Evolutionary conservation across 225 moss, liverwort and hornwort species (phyloP), one percentile per base, ranked within the genome.

Genomic region (Straminergon stramineum): DNA sequence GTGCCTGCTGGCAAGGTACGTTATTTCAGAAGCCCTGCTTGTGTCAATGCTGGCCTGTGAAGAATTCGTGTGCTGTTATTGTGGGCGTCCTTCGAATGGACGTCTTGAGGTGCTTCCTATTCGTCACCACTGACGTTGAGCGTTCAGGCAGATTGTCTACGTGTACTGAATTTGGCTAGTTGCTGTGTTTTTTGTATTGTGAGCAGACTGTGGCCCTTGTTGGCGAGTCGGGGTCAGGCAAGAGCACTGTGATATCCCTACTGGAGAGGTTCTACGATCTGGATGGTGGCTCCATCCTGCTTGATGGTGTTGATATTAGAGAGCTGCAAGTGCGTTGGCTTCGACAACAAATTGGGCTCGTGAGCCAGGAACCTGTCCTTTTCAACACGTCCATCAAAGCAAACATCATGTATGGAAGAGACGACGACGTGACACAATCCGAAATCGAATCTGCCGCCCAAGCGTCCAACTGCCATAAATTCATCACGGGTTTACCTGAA

Each of bases 261-360:
- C 88, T 93, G 13, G 89, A 95, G 88, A 91, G 93, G 62, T 93
- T 95, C 90, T 93, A 93, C 48, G 90, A 95, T 64, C 39, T 90
- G 48, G 92, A 93, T 68, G 88, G 92, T 51, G 48, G 48, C 48
- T 48, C 48, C 48, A 48, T 48, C 48, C 90, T 93, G 78, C 88
- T 95, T 20, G 94, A 93, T 68, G 92, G 93, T 77, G 85, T 93
- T 24, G 41, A 95, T 61, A 95, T 92, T 82, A 92, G 88, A 87
- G 92, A 93, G 70, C 87, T 97, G 80, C 93, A 95, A 73, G 75
- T 96, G 70, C 94, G 94, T 55, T 97, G 97, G 96, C 93, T 95
- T 10, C 90, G 96, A 86, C 95, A 96, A 87, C 94, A 95, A 85
- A 94, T 97, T 14, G 96, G 97, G 79, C 92, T 97, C n/a, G 97